These are phyloP conservation scores for Ajuga chamaepitys DNA, from an alignment of 257 asterid species.

Conservation along the genomic window DNA sequence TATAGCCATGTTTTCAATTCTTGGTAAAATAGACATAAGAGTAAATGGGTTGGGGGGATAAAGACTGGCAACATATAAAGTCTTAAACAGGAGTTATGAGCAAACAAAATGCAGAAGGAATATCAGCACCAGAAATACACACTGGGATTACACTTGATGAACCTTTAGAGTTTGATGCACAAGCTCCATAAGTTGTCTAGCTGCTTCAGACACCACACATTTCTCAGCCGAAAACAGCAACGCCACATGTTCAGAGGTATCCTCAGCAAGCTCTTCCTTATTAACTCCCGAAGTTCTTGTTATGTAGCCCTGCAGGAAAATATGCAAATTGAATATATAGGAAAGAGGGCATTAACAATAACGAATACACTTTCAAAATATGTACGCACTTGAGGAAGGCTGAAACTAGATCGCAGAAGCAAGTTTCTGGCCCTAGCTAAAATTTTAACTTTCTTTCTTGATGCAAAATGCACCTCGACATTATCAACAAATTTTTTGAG, in stretches of 20 bases:
- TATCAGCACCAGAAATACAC: not conserved
- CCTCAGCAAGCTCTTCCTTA: conserved; percentile 33
- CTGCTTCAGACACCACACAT: conserved; percentile 77
- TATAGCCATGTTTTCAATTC: not conserved
- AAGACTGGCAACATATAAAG: not conserved
- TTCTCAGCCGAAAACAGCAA: conserved; percentile 80
- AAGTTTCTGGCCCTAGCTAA: conserved; percentile 75
- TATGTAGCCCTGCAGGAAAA: conserved; percentile 36
- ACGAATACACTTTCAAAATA: not conserved
- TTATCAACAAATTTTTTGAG: conserved; percentile 75
- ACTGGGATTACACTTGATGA: conserved; percentile 13
- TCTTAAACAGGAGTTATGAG: not conserved
- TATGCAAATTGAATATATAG: not conserved
- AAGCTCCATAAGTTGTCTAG: conserved; percentile 70
- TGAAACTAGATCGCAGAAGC: conserved; percentile 69
- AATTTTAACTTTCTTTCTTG: conserved; percentile 81
- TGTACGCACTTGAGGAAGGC: conserved; percentile 68
- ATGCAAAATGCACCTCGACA: conserved; percentile 91
- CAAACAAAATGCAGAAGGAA: not conserved
- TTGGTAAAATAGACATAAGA: not conserved
- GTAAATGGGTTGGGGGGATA: not conserved
- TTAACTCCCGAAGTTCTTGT: conserved; percentile 26
- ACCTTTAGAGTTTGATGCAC: conserved; percentile 88
- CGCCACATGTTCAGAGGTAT: conserved; percentile 31
- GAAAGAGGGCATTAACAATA: conserved; percentile 3